Evolutionary conservation across 495 filamentous ascomycete species (phyloP).

Genomic region (Chaetomidium leptoderma): DNA sequence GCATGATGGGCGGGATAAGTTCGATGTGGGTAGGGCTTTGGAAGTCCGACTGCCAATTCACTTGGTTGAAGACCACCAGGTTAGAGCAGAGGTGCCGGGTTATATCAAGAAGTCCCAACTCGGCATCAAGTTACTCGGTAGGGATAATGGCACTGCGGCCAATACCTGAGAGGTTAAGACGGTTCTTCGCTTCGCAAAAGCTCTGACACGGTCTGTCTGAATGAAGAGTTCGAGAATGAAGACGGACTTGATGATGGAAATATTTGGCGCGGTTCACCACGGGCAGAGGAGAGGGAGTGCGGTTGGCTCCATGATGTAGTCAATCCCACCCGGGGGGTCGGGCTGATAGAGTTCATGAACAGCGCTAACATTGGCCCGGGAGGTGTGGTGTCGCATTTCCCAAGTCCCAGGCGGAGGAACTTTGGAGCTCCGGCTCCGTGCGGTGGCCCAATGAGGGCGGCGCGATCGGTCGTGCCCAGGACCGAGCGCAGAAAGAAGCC

Average conservation of each 20-base stretch:
- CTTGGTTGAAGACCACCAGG: too few species aligned
- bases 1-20: conserved; percentile 3
- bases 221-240: too few species aligned
- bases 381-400: background rate
- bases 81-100: too few species aligned
- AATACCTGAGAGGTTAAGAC: too few species aligned
- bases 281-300: too few species aligned
- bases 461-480: background rate
- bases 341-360: background rate
- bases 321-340: background rate
- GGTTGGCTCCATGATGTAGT: too few species aligned
- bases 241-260: too few species aligned
- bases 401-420: background rate
- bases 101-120: background rate
- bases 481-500: background rate
- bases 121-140: too few species aligned
- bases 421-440: conserved; percentile 1
- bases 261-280: too few species aligned
- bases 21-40: background rate
- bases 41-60: background rate
- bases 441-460: background rate
- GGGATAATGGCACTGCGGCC: too few species aligned
- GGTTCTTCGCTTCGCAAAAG: too few species aligned
- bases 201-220: too few species aligned
- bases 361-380: background rate